Evolutionary conservation across 768 basidiomycete species (phyloP).

Genomic region (Rhodotorula kratochvilovae): DNA sequence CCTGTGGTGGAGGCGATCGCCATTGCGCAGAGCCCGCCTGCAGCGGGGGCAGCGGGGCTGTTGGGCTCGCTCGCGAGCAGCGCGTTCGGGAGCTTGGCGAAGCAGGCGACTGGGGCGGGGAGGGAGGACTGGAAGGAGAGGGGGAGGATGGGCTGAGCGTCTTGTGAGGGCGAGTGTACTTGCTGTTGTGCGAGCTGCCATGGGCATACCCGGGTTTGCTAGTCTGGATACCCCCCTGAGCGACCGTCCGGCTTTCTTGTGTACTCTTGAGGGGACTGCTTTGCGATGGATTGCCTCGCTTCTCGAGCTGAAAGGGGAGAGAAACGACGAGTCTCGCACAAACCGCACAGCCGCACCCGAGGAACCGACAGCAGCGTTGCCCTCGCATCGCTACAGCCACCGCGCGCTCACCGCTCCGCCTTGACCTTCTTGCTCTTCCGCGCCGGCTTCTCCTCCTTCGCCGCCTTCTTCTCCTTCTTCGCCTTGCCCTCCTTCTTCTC

Average conservation of each 20-base stretch:
- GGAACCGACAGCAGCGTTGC: too few relatives aligned
- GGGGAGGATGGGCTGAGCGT: neutral
- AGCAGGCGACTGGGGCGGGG: neutral
- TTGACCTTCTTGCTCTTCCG: conserved; percentile 40
- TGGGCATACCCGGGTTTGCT: neutral
- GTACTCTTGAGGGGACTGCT: too few relatives aligned
- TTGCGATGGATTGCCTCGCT: too few relatives aligned
- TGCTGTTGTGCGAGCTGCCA: neutral
- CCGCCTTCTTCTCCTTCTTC: conserved; percentile 39
- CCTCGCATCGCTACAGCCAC: neutral
- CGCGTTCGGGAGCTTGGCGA: neutral
- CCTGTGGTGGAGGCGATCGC: conserved; percentile 1
- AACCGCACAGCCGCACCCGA: too few relatives aligned
- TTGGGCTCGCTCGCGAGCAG: conserved; percentile 5
- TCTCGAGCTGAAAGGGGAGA: too few relatives aligned
- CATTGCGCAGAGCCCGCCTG: neutral
- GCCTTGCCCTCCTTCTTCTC: conserved; percentile 20
- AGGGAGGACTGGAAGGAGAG: conserved; percentile 11
- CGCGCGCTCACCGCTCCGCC: neutral
- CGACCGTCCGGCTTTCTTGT: too few relatives aligned
- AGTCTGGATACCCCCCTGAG: too few relatives aligned
- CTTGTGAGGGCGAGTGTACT: neutral
- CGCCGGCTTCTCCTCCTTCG: conserved; percentile 35
- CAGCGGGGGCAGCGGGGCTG: neutral
- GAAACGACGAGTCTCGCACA: too few relatives aligned